Conservation (phyloP, 768 basidiomycete genomes). For the Coprinopsis sp. region DNA sequence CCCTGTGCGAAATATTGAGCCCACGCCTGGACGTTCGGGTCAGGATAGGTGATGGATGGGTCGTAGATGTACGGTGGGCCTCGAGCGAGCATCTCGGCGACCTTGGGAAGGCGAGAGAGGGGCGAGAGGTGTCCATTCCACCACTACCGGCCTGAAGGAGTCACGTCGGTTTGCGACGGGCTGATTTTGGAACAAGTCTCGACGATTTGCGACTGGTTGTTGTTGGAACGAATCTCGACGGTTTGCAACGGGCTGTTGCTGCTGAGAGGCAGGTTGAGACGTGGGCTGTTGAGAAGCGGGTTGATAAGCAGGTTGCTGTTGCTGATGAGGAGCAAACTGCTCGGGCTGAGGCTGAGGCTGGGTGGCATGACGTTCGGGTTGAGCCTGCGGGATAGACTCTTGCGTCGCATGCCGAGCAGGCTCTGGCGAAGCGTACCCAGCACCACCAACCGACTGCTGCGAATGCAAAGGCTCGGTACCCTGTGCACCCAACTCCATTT, state of each 20-base stretch:
- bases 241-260: conserved; percentile 14
- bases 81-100: conserved; percentile 15
- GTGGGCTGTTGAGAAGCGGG: conserved; percentile 7
- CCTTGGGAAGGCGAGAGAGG: conserved; percentile 5
- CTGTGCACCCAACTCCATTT: no score
- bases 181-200: conserved; percentile 16
- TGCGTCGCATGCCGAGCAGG: no score
- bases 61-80: conserved; percentile 58
- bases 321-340: conserved; percentile 8
- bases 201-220: conserved; percentile 13
- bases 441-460: no score
- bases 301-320: conserved; percentile 10
- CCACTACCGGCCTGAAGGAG: conserved; percentile 24
- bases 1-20: conserved; percentile 82
- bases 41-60: conserved; percentile 62
- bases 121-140: neutral
- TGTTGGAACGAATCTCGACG: conserved; percentile 15
- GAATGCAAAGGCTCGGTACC: no score
- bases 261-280: conserved; percentile 20
- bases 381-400: neutral
- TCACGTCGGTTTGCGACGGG: conserved; percentile 12
- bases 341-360: conserved; percentile 5
- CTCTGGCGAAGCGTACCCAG: no score
- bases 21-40: conserved; percentile 83
- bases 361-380: neutral